Evolutionary conservation across 495 filamentous ascomycete species (phyloP).

Genomic region (Annulohypoxylon stygium): DNA sequence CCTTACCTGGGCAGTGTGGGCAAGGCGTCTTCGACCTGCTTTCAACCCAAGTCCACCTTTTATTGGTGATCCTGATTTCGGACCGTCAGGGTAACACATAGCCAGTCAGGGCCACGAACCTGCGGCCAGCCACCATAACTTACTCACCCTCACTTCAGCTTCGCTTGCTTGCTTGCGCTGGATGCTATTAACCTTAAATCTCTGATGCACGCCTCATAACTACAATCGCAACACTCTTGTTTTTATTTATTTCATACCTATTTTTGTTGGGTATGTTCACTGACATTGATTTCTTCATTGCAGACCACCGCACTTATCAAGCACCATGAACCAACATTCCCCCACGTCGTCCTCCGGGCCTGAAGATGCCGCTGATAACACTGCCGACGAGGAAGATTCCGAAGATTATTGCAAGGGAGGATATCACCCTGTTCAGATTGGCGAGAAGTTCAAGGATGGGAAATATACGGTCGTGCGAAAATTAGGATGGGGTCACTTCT

Average conservation of each 20-base stretch:
- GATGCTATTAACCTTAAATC: conserved; percentile 20
- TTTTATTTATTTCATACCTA: conserved; percentile 14
- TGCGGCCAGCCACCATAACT: conserved; percentile 31
- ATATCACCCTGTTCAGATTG: conserved; percentile 93
- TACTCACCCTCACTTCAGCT: conserved; percentile 15
- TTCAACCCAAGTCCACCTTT: conserved; percentile 27
- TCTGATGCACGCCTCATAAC: conserved; percentile 10
- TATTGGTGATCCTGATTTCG: conserved; percentile 43
- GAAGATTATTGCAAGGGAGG: conserved; percentile 99
- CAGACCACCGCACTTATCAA: conserved; percentile 54
- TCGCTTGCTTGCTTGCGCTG: conserved; percentile 30
- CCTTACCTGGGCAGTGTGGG: conserved; percentile 22
- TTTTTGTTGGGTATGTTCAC: conserved; percentile 8
- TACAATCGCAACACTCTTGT: conserved; percentile 20
- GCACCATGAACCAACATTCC: conserved; percentile 72
- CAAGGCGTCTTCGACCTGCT: conserved; percentile 30
- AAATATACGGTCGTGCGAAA: conserved; percentile 97
- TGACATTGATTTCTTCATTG: conserved; percentile 33
- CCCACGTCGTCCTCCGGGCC: conserved; percentile 82
- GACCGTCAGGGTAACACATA: conserved; percentile 40
- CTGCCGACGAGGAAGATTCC: conserved; percentile 97
- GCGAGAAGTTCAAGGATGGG: conserved; percentile 97
- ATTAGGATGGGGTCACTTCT: conserved; percentile 98
- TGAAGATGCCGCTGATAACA: conserved; percentile 89
- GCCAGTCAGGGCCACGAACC: conserved; percentile 31